These are phyloP conservation scores for Lactarius psammicola DNA, from an alignment of 768 basidiomycete genomes.

Conservation along the genomic window DNA sequence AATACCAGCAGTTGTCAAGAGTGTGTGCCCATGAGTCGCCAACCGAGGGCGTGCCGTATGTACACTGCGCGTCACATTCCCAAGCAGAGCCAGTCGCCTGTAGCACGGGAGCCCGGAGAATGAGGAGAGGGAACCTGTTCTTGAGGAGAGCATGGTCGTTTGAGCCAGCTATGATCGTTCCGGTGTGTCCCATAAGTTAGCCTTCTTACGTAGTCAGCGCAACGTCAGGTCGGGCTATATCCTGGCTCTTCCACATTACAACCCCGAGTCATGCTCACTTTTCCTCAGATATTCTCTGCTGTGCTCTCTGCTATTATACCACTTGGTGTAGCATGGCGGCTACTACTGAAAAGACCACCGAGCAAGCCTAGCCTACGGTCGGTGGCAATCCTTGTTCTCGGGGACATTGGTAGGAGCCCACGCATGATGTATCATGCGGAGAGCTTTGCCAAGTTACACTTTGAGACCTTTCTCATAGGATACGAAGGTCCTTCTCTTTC, in stretches of 20 bases:
- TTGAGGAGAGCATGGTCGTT: conserved; percentile 11
- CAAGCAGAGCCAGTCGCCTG: neutral
- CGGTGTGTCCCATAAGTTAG: neutral
- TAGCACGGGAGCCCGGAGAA: neutral
- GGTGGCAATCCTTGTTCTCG: conserved; percentile 88
- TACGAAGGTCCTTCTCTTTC: conserved; percentile 62
- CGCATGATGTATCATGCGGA: conserved; percentile 99
- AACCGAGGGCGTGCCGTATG: conserved; percentile 12
- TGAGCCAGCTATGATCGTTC: neutral
- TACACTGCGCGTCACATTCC: neutral
- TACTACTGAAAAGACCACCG: conserved; percentile 5
- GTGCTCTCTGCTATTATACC: neutral
- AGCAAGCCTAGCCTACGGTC: conserved; percentile 49
- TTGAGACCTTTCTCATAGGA: conserved; percentile 78
- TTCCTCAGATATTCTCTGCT: conserved; percentile 10
- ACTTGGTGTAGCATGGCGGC: conserved; percentile 6
- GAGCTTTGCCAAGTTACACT: conserved; percentile 79
- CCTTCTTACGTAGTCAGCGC: conserved; percentile 18
- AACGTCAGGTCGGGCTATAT: neutral
- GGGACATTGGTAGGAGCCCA: conserved; percentile 94
- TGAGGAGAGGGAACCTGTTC: conserved; percentile 1
- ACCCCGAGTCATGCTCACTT: neutral
- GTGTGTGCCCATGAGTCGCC: conserved; percentile 14
- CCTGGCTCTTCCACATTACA: neutral
- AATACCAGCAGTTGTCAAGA: conserved; percentile 14